Evolutionary conservation across 768 basidiomycete genomes (phyloP).

Genomic region (Lyophyllum atratum): DNA sequence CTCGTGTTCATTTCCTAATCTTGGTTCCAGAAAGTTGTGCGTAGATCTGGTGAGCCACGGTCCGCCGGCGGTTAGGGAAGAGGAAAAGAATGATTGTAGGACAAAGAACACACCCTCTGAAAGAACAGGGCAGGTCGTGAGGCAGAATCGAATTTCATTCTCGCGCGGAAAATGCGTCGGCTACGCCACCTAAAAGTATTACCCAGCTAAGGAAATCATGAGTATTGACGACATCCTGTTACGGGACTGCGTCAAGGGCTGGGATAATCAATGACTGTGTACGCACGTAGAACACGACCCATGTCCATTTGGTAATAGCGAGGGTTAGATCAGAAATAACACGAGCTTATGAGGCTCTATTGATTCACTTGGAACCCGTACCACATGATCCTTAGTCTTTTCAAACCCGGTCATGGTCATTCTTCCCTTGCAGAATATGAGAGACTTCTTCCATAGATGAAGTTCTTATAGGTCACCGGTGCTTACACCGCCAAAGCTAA

Average conservation of each 20-base stretch:
- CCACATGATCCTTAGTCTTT: background rate
- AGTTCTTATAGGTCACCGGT: no score
- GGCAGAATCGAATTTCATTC: no score
- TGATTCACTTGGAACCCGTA: background rate
- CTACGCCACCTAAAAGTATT: background rate
- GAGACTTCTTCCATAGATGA: no score
- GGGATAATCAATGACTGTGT: background rate
- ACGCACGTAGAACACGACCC: background rate
- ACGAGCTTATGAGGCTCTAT: background rate
- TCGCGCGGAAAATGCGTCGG: no score
- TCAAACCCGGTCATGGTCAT: background rate
- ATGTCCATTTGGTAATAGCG: background rate
- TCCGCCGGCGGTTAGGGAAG: constrained; percentile 33
- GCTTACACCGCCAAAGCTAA: no score
- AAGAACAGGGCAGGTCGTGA: background rate
- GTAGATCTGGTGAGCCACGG: background rate
- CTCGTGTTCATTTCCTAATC: constrained; percentile 5
- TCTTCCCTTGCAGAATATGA: background rate
- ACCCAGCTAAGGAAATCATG: background rate
- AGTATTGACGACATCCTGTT: no score
- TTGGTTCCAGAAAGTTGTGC: background rate
- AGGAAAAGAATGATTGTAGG: background rate
- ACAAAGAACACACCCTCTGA: background rate
- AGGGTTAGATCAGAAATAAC: background rate
- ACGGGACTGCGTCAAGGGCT: background rate